These are phyloP conservation scores for Schwanniomyces pseudopolymorphus DNA, from an alignment of 805 yeast genomes.

Conservation along the genomic window DNA sequence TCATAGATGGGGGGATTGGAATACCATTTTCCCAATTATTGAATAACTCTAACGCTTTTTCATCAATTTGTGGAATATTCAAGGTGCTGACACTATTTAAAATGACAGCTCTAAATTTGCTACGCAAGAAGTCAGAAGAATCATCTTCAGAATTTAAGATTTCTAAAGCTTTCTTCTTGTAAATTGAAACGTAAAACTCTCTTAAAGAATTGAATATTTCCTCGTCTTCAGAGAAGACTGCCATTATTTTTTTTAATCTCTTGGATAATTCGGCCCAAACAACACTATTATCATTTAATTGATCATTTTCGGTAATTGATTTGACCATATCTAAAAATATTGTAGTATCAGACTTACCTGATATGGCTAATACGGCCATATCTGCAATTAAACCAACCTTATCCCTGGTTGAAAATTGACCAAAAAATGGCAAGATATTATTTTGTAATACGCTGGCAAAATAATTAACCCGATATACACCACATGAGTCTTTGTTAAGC, in stretches of 20 bases:
- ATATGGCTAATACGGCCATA: constrained; percentile 45
- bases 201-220: constrained; percentile 24
- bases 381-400: constrained; percentile 58
- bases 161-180: constrained; percentile 27
- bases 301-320: constrained; percentile 23
- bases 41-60: constrained; percentile 31
- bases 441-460: constrained; percentile 40
- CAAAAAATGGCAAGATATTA: constrained; percentile 39
- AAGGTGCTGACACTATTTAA: constrained; percentile 41
- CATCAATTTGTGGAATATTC: constrained; percentile 36
- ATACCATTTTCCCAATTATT: constrained; percentile 19
- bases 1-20: constrained; percentile 44
- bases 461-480: constrained; percentile 56
- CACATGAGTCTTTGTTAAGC: constrained; percentile 50
- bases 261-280: constrained; percentile 57
- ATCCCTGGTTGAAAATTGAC: constrained; percentile 43
- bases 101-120: constrained; percentile 37
- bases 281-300: constrained; percentile 37
- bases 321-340: constrained; percentile 45
- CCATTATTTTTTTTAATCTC: constrained; percentile 34
- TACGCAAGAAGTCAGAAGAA: constrained; percentile 24
- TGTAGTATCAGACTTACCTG: constrained; percentile 36
- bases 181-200: constrained; percentile 31
- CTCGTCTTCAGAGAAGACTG: constrained; percentile 32
- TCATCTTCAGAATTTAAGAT: constrained; percentile 17